Base-by-base conservation (phyloP, 306 rosid genomes). In the Cyclanthera cordifolia region DNA sequence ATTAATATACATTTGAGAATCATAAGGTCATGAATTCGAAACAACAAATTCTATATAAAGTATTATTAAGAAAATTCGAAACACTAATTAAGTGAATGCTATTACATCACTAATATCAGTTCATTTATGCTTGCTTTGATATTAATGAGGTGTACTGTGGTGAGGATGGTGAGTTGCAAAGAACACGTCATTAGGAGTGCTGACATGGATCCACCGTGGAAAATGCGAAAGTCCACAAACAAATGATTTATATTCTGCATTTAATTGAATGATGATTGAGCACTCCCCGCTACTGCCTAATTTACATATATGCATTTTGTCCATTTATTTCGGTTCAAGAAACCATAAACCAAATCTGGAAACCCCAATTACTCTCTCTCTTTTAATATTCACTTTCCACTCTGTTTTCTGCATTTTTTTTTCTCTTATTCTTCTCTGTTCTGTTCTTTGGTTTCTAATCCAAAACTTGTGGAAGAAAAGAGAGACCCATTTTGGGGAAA, bases 171-270 rank as follows among this genome's bases (percentile, higher is more conserved):
- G 11, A 16, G 17, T 58, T 58, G 14, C n/a, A 28, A 30, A 30
- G 46, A 46, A 21, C 4, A 28, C 1, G 8, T 56, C 63, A 24
- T 24, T 4, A 10, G 37, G 63, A 56, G 14, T 21, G 52, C 20
- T 20, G 6, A 65, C 70, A 21, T 65, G 71, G 55, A 66, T 66
- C 55, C 71, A 46, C 37, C 55, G 15, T 66, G 71, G 55, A 66
- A 66, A 55, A 66, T 49, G 55, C 47, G 55, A 66, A 23, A 46
- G 9, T 66, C n/a, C 43, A 46, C 43, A 46, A 5, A 5, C 15
- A n/a, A 66, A 45, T 65, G 41, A 66, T 45, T 46, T 54, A 66
- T 45, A 46, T 66, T 45, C 24, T 46, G 55, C 8, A 66, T 66
- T 43, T 63, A 43, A 45, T 65, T 47, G 43, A 65, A 19, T 45